These are phyloP conservation scores for Lathyrus tuberosus DNA, from an alignment of 306 rosid species.

Conservation along the genomic window DNA sequence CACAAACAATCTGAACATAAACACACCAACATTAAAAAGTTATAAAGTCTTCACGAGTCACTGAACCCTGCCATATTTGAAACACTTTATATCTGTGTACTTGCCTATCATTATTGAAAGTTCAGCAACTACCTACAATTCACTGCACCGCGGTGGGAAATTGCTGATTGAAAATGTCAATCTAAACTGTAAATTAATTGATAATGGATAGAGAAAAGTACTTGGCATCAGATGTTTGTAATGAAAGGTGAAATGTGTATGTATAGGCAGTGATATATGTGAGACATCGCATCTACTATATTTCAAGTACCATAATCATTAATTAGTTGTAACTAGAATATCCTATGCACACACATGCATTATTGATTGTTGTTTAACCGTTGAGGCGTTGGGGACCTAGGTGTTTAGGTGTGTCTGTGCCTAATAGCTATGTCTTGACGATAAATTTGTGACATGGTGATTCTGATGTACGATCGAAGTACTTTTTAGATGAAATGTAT, in stretches of 20 bases:
- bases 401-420: conserved; percentile 1
- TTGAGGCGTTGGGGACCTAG: conserved; percentile 13
- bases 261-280: conserved; percentile 40
- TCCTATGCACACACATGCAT: conserved; percentile 30
- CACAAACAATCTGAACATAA: not conserved
- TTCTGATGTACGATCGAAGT: too few relatives aligned
- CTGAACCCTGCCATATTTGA: not conserved
- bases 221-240: conserved; percentile 34
- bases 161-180: conserved; percentile 38
- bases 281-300: conserved; percentile 42
- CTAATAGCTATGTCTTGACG: too few relatives aligned
- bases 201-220: conserved; percentile 35
- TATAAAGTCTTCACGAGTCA: conserved; percentile 3
- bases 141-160: conserved; percentile 32
- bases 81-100: not conserved
- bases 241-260: conserved; percentile 44
- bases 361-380: conserved; percentile 17
- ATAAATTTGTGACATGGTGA: too few relatives aligned
- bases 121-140: conserved; percentile 18
- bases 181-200: conserved; percentile 41
- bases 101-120: conserved; percentile 31
- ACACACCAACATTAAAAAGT: conserved; percentile 1
- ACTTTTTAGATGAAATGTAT: too few relatives aligned
- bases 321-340: conserved; percentile 40
- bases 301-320: conserved; percentile 31